Percentiles rank a stretch among this genome's conserved stretches.
Evolutionary conservation across 140 eudicot genomes (phyloP).

Genomic region (Anethum foeniculum): DNA sequence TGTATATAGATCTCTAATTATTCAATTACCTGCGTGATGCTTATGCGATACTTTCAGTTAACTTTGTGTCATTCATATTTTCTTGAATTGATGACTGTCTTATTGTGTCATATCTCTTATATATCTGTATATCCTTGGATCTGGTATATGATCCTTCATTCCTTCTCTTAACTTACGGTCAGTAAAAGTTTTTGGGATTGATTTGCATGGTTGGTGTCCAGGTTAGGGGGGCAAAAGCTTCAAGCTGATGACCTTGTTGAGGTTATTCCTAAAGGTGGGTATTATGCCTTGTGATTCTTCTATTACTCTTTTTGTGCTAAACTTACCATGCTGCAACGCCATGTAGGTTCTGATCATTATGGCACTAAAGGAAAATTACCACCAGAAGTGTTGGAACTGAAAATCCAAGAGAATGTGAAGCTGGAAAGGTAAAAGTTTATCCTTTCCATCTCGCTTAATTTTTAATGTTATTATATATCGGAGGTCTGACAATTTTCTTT

Average conservation of each 20-base stretch:
- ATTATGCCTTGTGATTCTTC: conserved; percentile 1
- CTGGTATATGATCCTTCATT: not conserved
- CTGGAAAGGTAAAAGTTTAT: conserved; percentile 34
- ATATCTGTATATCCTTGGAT: not conserved
- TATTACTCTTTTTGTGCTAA: conserved; percentile 12
- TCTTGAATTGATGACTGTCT: not conserved
- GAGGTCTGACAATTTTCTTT: not conserved
- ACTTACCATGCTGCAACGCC: conserved; percentile 15
- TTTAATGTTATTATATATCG: conserved; percentile 1
- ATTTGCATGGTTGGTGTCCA: conserved; percentile 22
- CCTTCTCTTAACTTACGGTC: not conserved
- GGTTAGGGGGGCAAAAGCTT: conserved; percentile 38
- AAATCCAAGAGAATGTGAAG: conserved; percentile 29
- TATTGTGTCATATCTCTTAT: not conserved
- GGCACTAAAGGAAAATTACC: conserved; percentile 30
- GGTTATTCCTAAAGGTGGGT: conserved; percentile 45
- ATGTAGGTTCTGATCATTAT: conserved; percentile 28
- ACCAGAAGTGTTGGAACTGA: conserved; percentile 30
- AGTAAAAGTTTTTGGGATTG: conserved; percentile 4
- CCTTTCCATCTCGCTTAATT: not conserved
- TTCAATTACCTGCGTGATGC: not conserved
- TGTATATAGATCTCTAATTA: not conserved
- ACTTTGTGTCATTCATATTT: not conserved
- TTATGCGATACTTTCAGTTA: not conserved
- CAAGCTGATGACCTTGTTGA: conserved; percentile 41